Conservation (phyloP, 2,329 filamentous ascomycete genomes). For the Colletotrichum horii region DNA sequence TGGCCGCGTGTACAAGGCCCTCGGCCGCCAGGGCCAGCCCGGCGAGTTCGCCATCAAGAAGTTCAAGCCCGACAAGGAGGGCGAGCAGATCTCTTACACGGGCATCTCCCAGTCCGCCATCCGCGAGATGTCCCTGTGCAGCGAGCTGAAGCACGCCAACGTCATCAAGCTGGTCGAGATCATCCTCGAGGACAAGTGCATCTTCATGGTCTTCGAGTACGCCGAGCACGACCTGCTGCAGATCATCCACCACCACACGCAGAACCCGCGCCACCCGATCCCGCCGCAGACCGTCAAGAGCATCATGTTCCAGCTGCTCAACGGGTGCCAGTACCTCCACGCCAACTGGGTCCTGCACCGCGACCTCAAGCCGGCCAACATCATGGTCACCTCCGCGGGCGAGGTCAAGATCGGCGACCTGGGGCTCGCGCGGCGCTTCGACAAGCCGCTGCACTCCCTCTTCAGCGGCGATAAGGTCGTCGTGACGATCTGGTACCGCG, state of each 20-base stretch:
- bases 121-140: conserved; percentile 96
- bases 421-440: conserved; percentile 88
- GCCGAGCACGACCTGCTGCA: conserved; percentile 96
- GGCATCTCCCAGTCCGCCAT: conserved; percentile 97
- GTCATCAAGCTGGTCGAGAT: conserved; percentile 93
- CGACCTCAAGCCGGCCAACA: conserved; percentile 97
- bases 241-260: conserved; percentile 97
- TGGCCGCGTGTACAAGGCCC: conserved; percentile 95
- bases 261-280: conserved; percentile 86
- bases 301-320: conserved; percentile 94
- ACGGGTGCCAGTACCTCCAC: conserved; percentile 93
- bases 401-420: conserved; percentile 95
- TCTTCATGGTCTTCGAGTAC: conserved; percentile 99
- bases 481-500: conserved; percentile 98
- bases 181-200: conserved; percentile 97
- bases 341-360: conserved; percentile 97
- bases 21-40: conserved; percentile 72
- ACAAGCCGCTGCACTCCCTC: conserved; percentile 89
- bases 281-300: conserved; percentile 88
- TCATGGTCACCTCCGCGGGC: conserved; percentile 92
- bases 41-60: conserved; percentile 99
- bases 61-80: conserved; percentile 99
- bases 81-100: conserved; percentile 91
- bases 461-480: conserved; percentile 98
- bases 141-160: conserved; percentile 86